Base-by-base conservation (phyloP, 768 basidiomycete genomes). In the Mrakia blollopis region DNA sequence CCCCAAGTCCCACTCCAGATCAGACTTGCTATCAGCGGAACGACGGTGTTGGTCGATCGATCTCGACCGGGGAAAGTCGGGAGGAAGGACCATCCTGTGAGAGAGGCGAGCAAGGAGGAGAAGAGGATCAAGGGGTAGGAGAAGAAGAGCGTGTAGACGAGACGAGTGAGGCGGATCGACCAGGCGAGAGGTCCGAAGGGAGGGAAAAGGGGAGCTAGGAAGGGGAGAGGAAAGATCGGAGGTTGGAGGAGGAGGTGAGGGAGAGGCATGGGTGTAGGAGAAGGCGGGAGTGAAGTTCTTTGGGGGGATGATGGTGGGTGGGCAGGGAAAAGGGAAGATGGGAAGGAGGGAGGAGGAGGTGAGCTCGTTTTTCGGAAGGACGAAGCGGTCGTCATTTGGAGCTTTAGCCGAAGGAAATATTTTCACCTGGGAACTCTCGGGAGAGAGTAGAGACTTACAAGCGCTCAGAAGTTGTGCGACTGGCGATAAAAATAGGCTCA, bases 21-120 rank as follows among this genome's bases (percentile, higher is more conserved):
- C 81, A 94, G 92, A 47, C 92, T 91, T 71, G 94, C 94, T 85
- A 97, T 96, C 3, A 97, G 83, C 0, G 94, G 94, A 4, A 96
- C 85, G 41, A 96, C 90, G 82, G 35, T 25, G 25, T 7, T 92
- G 89, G 47, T 95, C 89, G 83, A 94, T 92, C 28, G 96, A 84
- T 44, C 61, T 74, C 44, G 73, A 8, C 18, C 16, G 1, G 57
- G 73, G 30, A 41, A 60, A 21, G 30, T 32, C 2, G 47, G 73
- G 1, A 54, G 47, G 21, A 74, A 23, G 23, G 16, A 39, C 8
- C 6, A 37, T 1, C 25, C 11, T 9, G 47, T 25, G 35, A 54
- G 35, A 18, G 14, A 14, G 2, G 39, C 6, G 72, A 32, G 4
- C 11, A 60, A 1, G 30, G 35, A 21, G 28, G 25, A n/a, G 32